A percentile compares a stretch with the other conserved stretches of the same genome.
Conservation (phyloP, 2,329 filamentous ascomycete species). For the Leptosphaerulina australis region DNA sequence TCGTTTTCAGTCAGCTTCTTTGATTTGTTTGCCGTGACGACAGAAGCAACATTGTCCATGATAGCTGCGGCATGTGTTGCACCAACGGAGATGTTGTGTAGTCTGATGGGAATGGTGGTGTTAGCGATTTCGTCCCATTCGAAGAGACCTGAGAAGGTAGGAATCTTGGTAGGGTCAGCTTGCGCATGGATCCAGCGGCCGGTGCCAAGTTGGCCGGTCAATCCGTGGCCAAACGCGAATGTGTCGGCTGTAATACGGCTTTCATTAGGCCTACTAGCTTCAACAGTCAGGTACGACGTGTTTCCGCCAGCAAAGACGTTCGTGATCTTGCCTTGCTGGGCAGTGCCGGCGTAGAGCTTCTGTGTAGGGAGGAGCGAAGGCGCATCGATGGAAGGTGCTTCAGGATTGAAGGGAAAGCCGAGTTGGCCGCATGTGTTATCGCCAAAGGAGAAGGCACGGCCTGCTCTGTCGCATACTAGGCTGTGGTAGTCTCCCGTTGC, state of each 20-base stretch:
- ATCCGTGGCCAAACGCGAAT: constrained; percentile 86
- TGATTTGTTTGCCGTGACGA: constrained; percentile 57
- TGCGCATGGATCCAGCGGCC: constrained; percentile 91
- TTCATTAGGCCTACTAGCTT: constrained; percentile 68
- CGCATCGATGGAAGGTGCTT: constrained; percentile 67
- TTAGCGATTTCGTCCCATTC: constrained; percentile 82
- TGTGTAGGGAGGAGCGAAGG: constrained; percentile 74
- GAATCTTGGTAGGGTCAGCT: constrained; percentile 76
- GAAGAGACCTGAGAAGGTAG: constrained; percentile 78
- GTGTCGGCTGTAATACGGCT: constrained; percentile 73
- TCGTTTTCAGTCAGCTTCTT: constrained; percentile 62
- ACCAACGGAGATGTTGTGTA: constrained; percentile 75
- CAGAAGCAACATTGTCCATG: constrained; percentile 78
- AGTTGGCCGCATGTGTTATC: constrained; percentile 93
- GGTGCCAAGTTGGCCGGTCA: constrained; percentile 81
- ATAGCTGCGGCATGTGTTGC: constrained; percentile 80
- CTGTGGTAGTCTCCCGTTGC: constrained; percentile 89
- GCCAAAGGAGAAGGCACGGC: constrained; percentile 83
- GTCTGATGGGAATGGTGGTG: constrained; percentile 74
- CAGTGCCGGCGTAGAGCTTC: constrained; percentile 72
- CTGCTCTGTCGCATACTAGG: constrained; percentile 74
- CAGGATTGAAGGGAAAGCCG: constrained; percentile 73
- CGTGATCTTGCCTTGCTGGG: constrained; percentile 70
- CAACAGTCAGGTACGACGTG: constrained; percentile 86
- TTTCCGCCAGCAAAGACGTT: constrained; percentile 82